These are phyloP conservation scores for Gautieria morchelliformis DNA, from an alignment of 768 basidiomycete species.

Conservation along the genomic window DNA sequence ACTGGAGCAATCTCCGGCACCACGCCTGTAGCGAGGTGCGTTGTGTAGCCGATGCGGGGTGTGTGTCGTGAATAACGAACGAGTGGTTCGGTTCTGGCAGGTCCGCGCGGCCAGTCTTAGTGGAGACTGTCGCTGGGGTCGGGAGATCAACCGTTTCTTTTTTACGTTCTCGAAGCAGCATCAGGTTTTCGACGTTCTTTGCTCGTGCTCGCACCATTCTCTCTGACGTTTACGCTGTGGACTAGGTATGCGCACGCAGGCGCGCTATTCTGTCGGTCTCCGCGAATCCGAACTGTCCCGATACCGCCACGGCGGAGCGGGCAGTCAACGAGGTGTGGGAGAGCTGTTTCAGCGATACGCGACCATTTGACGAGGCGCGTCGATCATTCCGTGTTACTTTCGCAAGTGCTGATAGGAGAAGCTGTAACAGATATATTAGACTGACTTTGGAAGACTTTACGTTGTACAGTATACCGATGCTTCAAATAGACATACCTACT, in stretches of 20 bases:
- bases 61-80: too few species aligned
- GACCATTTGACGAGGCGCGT: constrained; percentile 91
- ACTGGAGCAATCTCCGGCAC: constrained; percentile 85
- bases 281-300: constrained; percentile 72
- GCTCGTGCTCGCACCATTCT: constrained; percentile 4
- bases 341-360: constrained; percentile 88
- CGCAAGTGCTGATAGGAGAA: not conserved
- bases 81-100: constrained; percentile 35
- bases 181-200: constrained; percentile 47
- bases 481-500: not conserved
- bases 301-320: constrained; percentile 66
- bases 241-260: constrained; percentile 80
- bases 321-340: constrained; percentile 97
- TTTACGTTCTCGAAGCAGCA: constrained; percentile 86
- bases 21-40: constrained; percentile 95
- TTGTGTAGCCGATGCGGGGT: not conserved
- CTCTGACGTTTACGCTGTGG: not conserved
- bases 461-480: not conserved
- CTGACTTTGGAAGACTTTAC: not conserved
- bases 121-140: constrained; percentile 82
- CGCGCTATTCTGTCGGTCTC: constrained; percentile 76
- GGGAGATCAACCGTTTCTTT: constrained; percentile 73
- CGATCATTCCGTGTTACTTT: not conserved
- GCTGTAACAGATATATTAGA: not conserved
- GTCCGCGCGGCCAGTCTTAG: constrained; percentile 92